Evolutionary conservation across 352 stramenopile species (phyloP).

Genomic region (Elongisporangium prolatum): DNA sequence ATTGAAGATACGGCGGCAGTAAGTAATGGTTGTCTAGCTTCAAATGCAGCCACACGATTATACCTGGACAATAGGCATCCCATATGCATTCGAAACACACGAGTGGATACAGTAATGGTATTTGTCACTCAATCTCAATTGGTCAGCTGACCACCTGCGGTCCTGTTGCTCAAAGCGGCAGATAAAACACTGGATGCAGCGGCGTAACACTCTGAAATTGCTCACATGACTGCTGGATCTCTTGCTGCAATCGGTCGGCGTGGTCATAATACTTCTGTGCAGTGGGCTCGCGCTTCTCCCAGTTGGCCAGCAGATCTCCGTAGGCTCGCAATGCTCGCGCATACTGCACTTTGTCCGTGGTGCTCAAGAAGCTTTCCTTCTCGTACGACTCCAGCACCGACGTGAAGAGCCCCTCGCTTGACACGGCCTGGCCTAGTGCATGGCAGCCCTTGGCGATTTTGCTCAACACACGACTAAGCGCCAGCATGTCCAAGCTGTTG

Average conservation of each 20-base stretch:
- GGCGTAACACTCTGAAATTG: constrained; percentile 19
- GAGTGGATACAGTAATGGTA: no score
- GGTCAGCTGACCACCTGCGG: background rate
- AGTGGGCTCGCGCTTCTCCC: constrained; percentile 49
- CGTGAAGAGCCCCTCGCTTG: constrained; percentile 64
- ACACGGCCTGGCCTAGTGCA: constrained; percentile 56
- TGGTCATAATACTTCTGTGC: constrained; percentile 36
- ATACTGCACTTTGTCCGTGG: constrained; percentile 62
- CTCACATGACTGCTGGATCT: constrained; percentile 24
- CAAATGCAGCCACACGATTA: background rate
- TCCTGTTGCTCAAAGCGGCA: constrained; percentile 24
- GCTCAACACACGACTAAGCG: constrained; percentile 56
- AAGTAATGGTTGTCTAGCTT: background rate
- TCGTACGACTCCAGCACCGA: constrained; percentile 67
- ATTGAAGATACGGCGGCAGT: background rate
- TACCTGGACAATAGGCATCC: background rate
- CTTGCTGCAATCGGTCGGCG: constrained; percentile 30
- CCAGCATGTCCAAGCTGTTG: constrained; percentile 43
- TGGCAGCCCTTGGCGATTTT: constrained; percentile 69
- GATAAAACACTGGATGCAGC: constrained; percentile 49
- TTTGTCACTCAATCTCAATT: background rate
- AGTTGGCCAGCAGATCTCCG: constrained; percentile 42
- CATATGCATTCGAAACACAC: background rate
- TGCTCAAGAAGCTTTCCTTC: constrained; percentile 44
- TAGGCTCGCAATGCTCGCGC: constrained; percentile 56